Conservation (phyloP, 139 green algal genomes). For the Coccomyxa sp. region DNA sequence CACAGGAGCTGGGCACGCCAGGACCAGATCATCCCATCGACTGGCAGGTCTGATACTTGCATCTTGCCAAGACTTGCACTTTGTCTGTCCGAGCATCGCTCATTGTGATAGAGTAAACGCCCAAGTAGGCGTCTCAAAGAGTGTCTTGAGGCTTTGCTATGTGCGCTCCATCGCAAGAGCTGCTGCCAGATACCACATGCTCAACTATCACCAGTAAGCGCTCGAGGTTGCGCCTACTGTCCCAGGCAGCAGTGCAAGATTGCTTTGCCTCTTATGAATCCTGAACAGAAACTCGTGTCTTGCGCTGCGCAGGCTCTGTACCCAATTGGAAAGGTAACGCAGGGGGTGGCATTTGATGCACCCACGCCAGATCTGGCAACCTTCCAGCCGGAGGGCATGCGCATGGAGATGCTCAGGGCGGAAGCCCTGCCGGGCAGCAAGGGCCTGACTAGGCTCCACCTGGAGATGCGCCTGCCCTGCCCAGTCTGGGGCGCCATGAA, state of each 20-base stretch:
- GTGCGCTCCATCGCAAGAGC: not conserved
- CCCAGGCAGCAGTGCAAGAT: too few species aligned
- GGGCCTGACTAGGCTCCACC: not conserved
- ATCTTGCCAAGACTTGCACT: not conserved
- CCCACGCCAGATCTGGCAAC: not conserved
- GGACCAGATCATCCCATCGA: not conserved
- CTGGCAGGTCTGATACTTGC: not conserved
- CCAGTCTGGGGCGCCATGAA: not conserved
- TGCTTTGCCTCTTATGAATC: too few species aligned
- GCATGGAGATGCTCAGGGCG: not conserved
- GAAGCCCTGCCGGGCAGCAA: not conserved
- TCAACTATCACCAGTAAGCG: not conserved
- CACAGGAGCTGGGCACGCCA: not conserved
- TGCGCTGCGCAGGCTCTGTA: not conserved
- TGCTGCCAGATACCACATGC: not conserved
- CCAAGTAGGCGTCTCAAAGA: too few species aligned
- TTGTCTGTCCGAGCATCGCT: too few species aligned
- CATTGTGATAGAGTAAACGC: too few species aligned
- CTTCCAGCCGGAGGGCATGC: not conserved
- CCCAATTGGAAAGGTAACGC: not conserved
- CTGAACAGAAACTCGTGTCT: not conserved
- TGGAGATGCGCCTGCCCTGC: not conserved
- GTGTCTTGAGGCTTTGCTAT: too few species aligned
- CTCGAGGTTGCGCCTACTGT: not conserved
- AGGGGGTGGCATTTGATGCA: not conserved